Evolutionary conservation across 192 early-diverging fungal species (phyloP), one percentile per base, ranked within the genome.

Genomic region (Oehlia diaphana): DNA sequence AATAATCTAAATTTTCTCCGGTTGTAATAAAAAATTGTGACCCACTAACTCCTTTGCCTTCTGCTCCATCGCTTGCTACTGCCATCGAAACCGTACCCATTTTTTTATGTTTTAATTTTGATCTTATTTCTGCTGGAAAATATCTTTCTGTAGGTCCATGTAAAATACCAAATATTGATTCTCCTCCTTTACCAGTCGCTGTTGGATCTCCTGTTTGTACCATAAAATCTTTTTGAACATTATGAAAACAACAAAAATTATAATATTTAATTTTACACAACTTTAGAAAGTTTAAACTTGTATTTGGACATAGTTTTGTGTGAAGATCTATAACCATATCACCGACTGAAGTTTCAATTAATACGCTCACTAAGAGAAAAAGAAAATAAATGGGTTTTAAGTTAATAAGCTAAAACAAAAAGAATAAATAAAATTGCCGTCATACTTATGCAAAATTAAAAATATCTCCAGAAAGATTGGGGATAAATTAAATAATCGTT

Each of bases 1-100:
- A 81, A 77, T 94, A 96, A 71, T 95, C 94, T 44, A 96, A 79
- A 44, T 89, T 85, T 8, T 89, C 86, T 19, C 87, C 94, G 31
- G 92, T 81, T 3, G 95, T 96, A 74, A 97, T 94, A 75, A 97
- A 93, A 72, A 96, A 96, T 85, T 97, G 95, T 28, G 95, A 95
- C 2, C 93, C 96, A 21, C 87, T 88, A 1, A 90, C 85, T 28
- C 90, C 72, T 62, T 79, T 61, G 21, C 82, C 79, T 68, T 81
- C 37, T 62, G 85, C 68, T 63, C 77, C 83, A 47, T 86, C 84
- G 4, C 81, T 81, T 2, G 88, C 84, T 8, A 90, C 86, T 1
- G 91, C 94, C 87, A 94, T 94, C 9, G 94, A 95, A 9, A 96
- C 94, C 0, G 88, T 93, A 13, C 95, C 95, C 49, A 87, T 89